Evolutionary conservation across 2,329 filamentous ascomycete genomes (phyloP), one percentile per base, ranked within the genome.

Genomic region (Ophiostoma tasmaniense): DNA sequence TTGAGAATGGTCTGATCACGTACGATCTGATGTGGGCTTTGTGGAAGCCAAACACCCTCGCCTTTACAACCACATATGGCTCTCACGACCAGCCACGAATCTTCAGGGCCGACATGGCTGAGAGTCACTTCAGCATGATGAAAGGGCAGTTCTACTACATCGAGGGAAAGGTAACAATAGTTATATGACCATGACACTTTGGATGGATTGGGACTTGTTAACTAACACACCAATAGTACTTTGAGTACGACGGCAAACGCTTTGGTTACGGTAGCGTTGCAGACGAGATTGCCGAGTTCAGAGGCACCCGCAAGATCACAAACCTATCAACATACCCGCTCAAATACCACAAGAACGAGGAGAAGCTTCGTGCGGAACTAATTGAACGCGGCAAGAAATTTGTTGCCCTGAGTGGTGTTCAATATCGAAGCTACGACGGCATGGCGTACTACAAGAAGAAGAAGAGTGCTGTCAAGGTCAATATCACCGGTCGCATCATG

Each of bases 21-120:
- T 97, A 93, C 73, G 92, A 97, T 69, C 83, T 96, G 2, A 81
- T 96, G 0, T 96, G 93, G 93, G 92, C 92, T 0, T 80, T 97
- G 3, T 96, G 90, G 84, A 96, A 95, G 75, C 93, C 93, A 0
- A 91, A 92, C 74, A 92, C 91, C 0, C 85, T 96, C 25, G 89
- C 87, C 0, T 94, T 90, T 76, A 87, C 89, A 0, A 86, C 87
- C 0, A 94, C 91, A 0, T 96, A 96, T 72, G 90, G 90, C 2
- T 88, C 87, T 45, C 80, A 83, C 17, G 90, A 94, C 52, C 89
- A 95, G 74, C 90, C 92, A 1, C 86, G 91, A 20, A 90, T 90
- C 11, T 94, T 96, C 83, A 93, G 91, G 76, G 87, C 94, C 1
- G 91, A 94, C 70, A 85, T 88, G 72, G 89, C 90, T 0, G 88